Evolutionary conservation across 331 rosid genomes (phyloP).

Genomic region (Malus hybrid): DNA sequence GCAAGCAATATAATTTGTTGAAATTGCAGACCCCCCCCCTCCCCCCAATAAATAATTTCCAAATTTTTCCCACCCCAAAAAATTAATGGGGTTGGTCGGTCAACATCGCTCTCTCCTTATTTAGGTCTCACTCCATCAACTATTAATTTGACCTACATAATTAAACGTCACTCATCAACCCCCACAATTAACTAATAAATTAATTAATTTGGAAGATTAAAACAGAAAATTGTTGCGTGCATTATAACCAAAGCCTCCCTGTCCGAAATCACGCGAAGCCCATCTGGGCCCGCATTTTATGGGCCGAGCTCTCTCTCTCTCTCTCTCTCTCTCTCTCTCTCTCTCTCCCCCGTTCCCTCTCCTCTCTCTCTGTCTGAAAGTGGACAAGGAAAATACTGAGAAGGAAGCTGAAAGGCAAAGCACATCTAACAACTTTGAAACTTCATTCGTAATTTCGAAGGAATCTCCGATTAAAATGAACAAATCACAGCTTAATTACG

Average conservation of each 20-base stretch:
- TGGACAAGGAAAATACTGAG: background rate
- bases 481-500: conserved; percentile 6
- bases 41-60: background rate
- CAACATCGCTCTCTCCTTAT: background rate
- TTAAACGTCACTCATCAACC: background rate
- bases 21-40: background rate
- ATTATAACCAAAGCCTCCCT: background rate
- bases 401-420: conserved; percentile 6
- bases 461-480: conserved; percentile 29
- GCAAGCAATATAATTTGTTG: background rate
- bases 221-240: background rate
- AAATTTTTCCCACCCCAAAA: background rate
- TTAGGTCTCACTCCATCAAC: conserved; percentile 1
- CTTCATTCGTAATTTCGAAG: conserved; percentile 47
- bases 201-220: background rate
- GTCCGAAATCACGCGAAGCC: background rate
- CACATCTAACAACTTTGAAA: background rate
- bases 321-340: background rate
- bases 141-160: background rate
- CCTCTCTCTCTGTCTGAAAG: background rate
- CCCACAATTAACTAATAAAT: background rate
- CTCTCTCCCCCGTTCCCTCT: background rate
- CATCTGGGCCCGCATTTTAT: conserved; percentile 2
- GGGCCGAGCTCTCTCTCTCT: conserved; percentile 11
- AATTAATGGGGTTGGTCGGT: background rate